Evolutionary conservation across 345 rosid genomes (phyloP), one percentile per base, ranked within the genome.

Genomic region (Raphanus raphanistrum): DNA sequence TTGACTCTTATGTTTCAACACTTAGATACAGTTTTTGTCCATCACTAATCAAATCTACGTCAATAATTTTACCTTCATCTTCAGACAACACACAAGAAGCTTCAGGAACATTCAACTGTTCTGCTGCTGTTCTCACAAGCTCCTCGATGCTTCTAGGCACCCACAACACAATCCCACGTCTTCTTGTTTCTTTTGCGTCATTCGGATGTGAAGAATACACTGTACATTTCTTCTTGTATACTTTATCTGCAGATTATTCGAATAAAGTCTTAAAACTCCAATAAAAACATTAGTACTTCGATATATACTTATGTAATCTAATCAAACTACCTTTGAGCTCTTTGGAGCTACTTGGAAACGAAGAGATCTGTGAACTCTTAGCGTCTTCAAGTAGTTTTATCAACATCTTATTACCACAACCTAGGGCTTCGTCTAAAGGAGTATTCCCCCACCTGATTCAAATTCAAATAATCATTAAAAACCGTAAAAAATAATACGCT

Each of bases 401-500:
- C 65, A 93, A 78, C 70, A 76, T 84, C 80, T 74, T 88, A 79
- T 88, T 79, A 58, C 97, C 94, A 38, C 83, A 73, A 3, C 81
- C 70, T 7, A 78, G 71, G 8, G 90, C 90, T 73, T 91, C 97
- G 70, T 88, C 92, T 17, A 91, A 68, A 6, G 97, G 90, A 15
- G 87, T 88, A 57, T 89, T 89, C 75, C 97, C 97, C 98, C 98
- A 93, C 79, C 98, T 91, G 10, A 72, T 59, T 59, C 63, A 29
- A 54, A 16, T n/a, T 15, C 38, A 43, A 35, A 71, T 15, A 66
- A 17, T 27, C 4, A 38, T 80, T 61, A 66, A n/a, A 43, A 13
- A 43, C 55, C 17, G 55, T 1, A 38, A 10, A 38, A 38, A 21
- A 21, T 21, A 38, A 36, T 8, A 36, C 43, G 11, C 3, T 36